Conservation (phyloP, 1,139 yeast genomes). For the Zygosaccharomyces sapae region DNA sequence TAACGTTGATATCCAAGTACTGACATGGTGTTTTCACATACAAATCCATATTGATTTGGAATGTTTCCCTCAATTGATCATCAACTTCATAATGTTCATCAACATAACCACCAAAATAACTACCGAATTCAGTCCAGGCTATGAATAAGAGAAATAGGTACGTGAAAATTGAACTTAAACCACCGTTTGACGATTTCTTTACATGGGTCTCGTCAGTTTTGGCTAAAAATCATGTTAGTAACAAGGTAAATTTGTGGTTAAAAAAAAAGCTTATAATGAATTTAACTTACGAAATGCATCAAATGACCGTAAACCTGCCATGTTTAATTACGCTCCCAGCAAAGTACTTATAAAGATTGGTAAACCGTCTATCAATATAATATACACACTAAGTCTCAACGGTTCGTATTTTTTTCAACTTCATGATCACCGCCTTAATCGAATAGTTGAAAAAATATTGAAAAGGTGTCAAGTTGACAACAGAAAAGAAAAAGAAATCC, state of each 20-base stretch:
- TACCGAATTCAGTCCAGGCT: conserved; percentile 81
- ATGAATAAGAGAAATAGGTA: conserved; percentile 59
- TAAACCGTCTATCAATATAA: neutral
- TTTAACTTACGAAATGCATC: conserved; percentile 67
- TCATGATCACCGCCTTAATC: conserved; percentile 1
- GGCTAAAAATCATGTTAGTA: conserved; percentile 40
- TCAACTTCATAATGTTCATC: conserved; percentile 77
- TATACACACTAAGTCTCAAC: neutral
- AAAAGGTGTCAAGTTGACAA: neutral
- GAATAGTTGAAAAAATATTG: neutral
- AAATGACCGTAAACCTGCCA: conserved; percentile 54
- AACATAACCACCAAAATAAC: conserved; percentile 75
- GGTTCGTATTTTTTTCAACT: conserved; percentile 6
- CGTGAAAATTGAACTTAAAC: conserved; percentile 65
- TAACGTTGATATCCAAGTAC: conserved; percentile 65
- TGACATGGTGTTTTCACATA: conserved; percentile 84
- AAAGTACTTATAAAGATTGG: neutral
- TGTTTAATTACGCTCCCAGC: conserved; percentile 4
- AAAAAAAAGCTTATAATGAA: neutral
- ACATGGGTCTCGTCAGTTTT: conserved; percentile 76
- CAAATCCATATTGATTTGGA: conserved; percentile 73
- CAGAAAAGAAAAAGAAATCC: neutral
- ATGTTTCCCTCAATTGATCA: conserved; percentile 52
- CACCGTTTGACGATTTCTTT: conserved; percentile 72
- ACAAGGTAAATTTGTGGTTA: conserved; percentile 10